A percentile compares a stretch with the other conserved stretches of the same genome.
These are phyloP conservation scores for Pseudopyricularia javanii DNA, from an alignment of 2,329 filamentous ascomycete species.

Conservation along the genomic window DNA sequence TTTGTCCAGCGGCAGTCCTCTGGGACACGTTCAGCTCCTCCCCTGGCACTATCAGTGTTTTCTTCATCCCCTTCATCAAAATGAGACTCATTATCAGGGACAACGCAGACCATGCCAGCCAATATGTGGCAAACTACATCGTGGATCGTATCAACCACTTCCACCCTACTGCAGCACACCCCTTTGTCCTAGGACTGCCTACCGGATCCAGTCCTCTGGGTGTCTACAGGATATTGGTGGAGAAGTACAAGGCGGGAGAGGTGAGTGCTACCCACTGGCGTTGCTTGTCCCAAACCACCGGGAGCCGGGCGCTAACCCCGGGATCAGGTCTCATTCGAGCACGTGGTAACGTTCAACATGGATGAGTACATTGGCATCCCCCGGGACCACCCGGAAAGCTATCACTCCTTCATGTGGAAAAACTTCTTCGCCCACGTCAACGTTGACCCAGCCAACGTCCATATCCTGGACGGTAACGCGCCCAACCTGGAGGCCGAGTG, in stretches of 20 bases:
- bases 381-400: slow-evolving; percentile 62
- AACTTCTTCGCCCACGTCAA: slow-evolving; percentile 68
- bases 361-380: slow-evolving; percentile 68
- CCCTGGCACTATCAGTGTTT: not conserved
- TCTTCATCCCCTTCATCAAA: slow-evolving; percentile 5
- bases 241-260: slow-evolving; percentile 43
- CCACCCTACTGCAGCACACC: slow-evolving; percentile 47
- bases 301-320: not conserved
- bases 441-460: slow-evolving; percentile 54
- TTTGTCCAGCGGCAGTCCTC: not conserved
- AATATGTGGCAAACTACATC: slow-evolving; percentile 62
- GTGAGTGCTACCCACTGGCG: slow-evolving; percentile 7
- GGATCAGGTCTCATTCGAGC: slow-evolving; percentile 27
- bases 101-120: slow-evolving; percentile 46
- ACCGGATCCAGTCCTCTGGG: slow-evolving; percentile 60
- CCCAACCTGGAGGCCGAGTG: slow-evolving; percentile 58
- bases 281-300: not conserved
- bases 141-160: slow-evolving; percentile 61
- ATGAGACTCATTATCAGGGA: slow-evolving; percentile 68
- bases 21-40: not conserved
- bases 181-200: slow-evolving; percentile 62
- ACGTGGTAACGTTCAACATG: slow-evolving; percentile 61
- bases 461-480: slow-evolving; percentile 65
- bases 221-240: slow-evolving; percentile 58
- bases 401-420: slow-evolving; percentile 76